Evolutionary conservation across 148 eudicot genomes (phyloP).

Genomic region (Mesembryanthemum crystallinum): DNA sequence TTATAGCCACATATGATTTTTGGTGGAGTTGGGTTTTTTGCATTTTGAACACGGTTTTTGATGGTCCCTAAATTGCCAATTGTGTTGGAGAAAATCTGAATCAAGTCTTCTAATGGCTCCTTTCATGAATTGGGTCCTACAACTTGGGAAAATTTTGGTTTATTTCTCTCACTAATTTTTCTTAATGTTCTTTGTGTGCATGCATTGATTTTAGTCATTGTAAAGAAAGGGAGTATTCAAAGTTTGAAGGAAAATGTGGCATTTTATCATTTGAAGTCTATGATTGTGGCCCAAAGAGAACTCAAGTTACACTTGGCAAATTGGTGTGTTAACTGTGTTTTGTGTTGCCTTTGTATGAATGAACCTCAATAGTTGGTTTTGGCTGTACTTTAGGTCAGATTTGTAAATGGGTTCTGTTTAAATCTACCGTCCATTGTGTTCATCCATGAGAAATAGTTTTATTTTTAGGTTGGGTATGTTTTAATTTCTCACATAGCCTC

Average conservation of each 20-base stretch:
- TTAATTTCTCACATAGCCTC: no score
- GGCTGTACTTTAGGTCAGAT: not conserved
- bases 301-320: constrained; percentile 13
- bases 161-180: not conserved
- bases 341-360: constrained; percentile 1
- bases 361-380: not conserved
- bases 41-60: constrained; percentile 9
- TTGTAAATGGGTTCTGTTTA: not conserved
- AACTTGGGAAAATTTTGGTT: not conserved
- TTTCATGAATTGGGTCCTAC: constrained; percentile 25
- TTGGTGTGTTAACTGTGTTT: constrained; percentile 13
- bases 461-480: no score
- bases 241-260: not conserved
- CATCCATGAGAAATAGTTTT: not conserved
- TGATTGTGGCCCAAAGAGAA: constrained; percentile 1
- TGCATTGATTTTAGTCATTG: not conserved
- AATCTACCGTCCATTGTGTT: not conserved
- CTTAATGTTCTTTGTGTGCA: constrained; percentile 1
- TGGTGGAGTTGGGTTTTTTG: constrained; percentile 8
- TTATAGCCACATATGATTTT: constrained; percentile 20
- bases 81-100: constrained; percentile 29
- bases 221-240: not conserved
- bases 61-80: constrained; percentile 18
- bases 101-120: constrained; percentile 30
- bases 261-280: not conserved